Evolutionary conservation across 2,329 filamentous ascomycete species (phyloP), one percentile per base, ranked within the genome.

Genomic region (Ilyonectria sp.): DNA sequence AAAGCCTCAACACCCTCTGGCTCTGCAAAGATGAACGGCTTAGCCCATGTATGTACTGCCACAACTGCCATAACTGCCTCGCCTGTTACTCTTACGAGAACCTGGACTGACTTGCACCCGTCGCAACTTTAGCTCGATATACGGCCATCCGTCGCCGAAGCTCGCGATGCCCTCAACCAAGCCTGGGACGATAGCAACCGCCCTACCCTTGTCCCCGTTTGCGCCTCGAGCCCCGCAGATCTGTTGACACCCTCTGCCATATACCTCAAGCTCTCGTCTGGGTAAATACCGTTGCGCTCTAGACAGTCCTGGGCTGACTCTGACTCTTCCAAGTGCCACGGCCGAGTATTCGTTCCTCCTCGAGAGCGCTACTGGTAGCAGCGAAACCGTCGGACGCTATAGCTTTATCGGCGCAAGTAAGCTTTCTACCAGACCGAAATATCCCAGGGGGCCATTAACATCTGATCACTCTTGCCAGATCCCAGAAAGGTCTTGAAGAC

Each of bases 221-320:
- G 92, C 81, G 91, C 93, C 29, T 93, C 95, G 71, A 94, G 97
- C 75, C 91, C 94, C 6, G 95, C 95, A 75, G 95, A 98, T 81
- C 91, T 98, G 73, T 88, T 98, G 80, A 99, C 95, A 1, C 96
- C 96, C 3, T 95, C 94, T n/a, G 90, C 93, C 69, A 95, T 97
- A 74, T 99, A 98, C 82, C 88, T 99, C 72, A 98, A 98, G 83
- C 87, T 98, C 74, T 76, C 74, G 9, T 69, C 70, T 6, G 74
- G 74, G 74, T 76, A 75, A 70, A 23, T 37, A 26, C 35, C 68
- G 33, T 50, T 63, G 40, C 46, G 40, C 52, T 50, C 13, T 23
- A 17, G 21, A 21, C 26, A 8, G 33, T 40, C 6, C 26, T 46
- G 47, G n/a, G 19, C 17, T 2, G 26, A 35, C 44, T 69, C 69